Evolutionary conservation across 2,329 filamentous ascomycete genomes (phyloP), one percentile per base, ranked within the genome.

Genomic region (Pseudogymnoascus sp.): DNA sequence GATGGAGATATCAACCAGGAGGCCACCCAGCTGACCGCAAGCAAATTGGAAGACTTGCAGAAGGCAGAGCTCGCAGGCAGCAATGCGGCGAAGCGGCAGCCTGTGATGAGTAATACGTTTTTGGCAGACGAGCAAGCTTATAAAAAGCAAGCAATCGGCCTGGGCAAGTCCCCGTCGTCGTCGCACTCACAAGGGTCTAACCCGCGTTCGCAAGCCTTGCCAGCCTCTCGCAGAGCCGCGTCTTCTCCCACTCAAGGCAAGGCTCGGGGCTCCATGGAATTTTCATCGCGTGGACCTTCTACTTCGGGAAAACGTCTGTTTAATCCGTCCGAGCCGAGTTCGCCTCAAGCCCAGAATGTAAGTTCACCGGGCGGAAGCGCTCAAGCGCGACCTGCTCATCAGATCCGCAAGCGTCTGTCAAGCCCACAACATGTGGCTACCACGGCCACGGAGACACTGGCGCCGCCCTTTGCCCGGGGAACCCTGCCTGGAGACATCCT

Each of bases 41-140:
- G 47, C 26, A 54, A 31, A 31, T 12, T 54, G 10, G 47, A 54
- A 2, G 47, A 54, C 14, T 12, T 54, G 26, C 26, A 54, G n/a
- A 16, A 18, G 26, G 26, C 47, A 2, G 47, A 54, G 47, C 47
- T 54, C 2, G 47, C 47, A 54, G 10, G 47, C 47, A 54, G 26
- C 47, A 31, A 54, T 31, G 47, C 47, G 47, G 47, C 23, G 14
- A 54, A 54, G 26, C 47, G 26, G 47, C n/a, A 54, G 26, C 47
- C 47, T 54, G 47, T 54, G 26, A 54, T 54, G 47, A 54, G 26
- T 54, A 54, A 54, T 54, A 54, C 47, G 47, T 57, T 57, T n/a
- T 2, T 18, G 47, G 31, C 47, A 18, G 47, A 57, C n/a, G 47
- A 57, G 26, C 47, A 57, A 29, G 47, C 26, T 1, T 57, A 57